Conservation (phyloP, 352 stramenopile species). For the Pythium aphanidermatum region DNA sequence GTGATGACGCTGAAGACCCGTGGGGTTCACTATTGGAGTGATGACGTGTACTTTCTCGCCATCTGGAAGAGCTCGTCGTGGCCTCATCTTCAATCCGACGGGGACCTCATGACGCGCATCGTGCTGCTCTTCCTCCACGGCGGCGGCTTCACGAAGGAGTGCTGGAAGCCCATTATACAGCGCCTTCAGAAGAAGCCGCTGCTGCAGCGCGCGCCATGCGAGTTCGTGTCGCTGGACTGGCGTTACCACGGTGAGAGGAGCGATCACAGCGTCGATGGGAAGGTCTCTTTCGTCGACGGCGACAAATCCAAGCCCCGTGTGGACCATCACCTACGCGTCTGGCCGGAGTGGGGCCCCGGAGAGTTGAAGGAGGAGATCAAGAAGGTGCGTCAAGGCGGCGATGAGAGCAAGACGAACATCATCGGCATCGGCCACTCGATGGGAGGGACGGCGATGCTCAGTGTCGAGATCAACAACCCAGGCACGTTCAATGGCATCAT, state of each 20-base stretch:
- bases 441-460: slow-evolving; percentile 8
- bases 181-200: slow-evolving; percentile 21
- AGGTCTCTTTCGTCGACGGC: slow-evolving; percentile 17
- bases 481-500: slow-evolving; percentile 17
- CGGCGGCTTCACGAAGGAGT: slow-evolving; percentile 35
- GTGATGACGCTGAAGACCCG: neutral
- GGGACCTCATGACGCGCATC: neutral
- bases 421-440: slow-evolving; percentile 23
- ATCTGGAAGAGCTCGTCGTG: too few species aligned
- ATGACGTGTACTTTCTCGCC: too few species aligned
- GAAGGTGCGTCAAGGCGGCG: slow-evolving; percentile 5
- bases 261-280: slow-evolving; percentile 17
- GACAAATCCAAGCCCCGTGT: slow-evolving; percentile 18
- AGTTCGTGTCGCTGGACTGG: slow-evolving; percentile 32
- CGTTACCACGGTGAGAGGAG: slow-evolving; percentile 30
- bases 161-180: slow-evolving; percentile 36
- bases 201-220: slow-evolving; percentile 16
- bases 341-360: slow-evolving; percentile 4
- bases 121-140: slow-evolving; percentile 41
- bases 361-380: slow-evolving; percentile 5
- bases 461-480: slow-evolving; percentile 11
- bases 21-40: neutral
- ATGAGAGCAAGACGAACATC: neutral
- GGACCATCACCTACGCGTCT: slow-evolving; percentile 18
- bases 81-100: neutral